phyloP scores from a whole-genome alignment of 2,329 filamentous ascomycete genomes.

The Pyricularia grisea region DNA sequence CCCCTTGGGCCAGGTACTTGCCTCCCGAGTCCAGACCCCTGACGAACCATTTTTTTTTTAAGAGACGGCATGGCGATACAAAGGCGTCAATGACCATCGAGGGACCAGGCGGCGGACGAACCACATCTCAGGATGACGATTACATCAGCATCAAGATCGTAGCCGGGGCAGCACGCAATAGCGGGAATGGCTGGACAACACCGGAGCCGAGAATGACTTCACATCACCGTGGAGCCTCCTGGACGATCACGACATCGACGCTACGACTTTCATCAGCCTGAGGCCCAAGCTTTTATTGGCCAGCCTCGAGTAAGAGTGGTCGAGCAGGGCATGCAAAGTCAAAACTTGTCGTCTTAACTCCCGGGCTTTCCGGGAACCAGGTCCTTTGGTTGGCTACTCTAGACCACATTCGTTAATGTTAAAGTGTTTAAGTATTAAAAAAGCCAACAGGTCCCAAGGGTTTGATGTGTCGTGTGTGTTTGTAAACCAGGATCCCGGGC shows the following conservation, averaged over 20 bases:
- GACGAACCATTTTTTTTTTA: not conserved
- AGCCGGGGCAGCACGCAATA: constrained; percentile 3
- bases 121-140: not conserved
- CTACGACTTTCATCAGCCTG: constrained; percentile 33
- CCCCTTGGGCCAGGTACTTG: not conserved
- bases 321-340: not conserved
- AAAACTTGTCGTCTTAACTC: not conserved
- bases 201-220: constrained; percentile 2
- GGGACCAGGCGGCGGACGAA: not conserved
- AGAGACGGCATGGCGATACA: not conserved
- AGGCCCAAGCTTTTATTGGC: not conserved
- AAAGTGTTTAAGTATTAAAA: not conserved
- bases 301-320: not conserved
- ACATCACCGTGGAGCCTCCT: constrained; percentile 4
- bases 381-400: not conserved
- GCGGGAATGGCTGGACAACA: not conserved
- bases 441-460: not conserved
- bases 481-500: not conserved
- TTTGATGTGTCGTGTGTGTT: not conserved
- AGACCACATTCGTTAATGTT: not conserved
- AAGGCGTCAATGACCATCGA: not conserved
- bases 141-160: not conserved
- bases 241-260: constrained; percentile 41
- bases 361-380: not conserved
- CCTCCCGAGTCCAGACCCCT: not conserved